Evolutionary conservation across 2,329 filamentous ascomycete species (phyloP).

Genomic region (Metarhizium album): DNA sequence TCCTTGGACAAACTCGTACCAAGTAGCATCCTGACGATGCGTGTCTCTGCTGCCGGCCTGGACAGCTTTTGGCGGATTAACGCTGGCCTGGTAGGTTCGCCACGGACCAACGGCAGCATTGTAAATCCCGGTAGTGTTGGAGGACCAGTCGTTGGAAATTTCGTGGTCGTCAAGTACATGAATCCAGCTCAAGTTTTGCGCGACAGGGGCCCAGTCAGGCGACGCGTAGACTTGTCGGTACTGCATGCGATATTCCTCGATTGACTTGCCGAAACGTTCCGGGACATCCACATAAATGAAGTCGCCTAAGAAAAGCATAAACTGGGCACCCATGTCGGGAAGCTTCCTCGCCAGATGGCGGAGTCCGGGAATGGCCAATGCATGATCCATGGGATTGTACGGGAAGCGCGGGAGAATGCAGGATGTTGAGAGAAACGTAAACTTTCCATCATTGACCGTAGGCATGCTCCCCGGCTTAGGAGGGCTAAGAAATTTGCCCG

Average conservation of each 20-base stretch:
- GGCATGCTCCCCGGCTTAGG: slow-evolving; percentile 57
- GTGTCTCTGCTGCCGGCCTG: slow-evolving; percentile 30
- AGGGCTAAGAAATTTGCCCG: slow-evolving; percentile 69
- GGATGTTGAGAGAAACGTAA: slow-evolving; percentile 85
- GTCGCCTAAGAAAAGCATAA: slow-evolving; percentile 74
- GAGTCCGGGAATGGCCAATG: slow-evolving; percentile 72
- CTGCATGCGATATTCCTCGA: slow-evolving; percentile 74
- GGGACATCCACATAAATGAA: slow-evolving; percentile 92
- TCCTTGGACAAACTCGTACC: slow-evolving; percentile 82
- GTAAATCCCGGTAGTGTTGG: slow-evolving; percentile 40
- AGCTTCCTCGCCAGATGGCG: slow-evolving; percentile 64
- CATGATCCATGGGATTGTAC: slow-evolving; percentile 74
- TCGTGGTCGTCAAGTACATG: slow-evolving; percentile 97
- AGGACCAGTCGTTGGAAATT: slow-evolving; percentile 75
- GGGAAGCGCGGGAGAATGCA: slow-evolving; percentile 89
- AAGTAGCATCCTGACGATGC: slow-evolving; percentile 51
- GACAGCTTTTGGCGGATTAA: slow-evolving; percentile 66
- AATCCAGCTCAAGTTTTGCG: slow-evolving; percentile 84
- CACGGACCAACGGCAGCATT: slow-evolving; percentile 73
- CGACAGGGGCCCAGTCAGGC: slow-evolving; percentile 73
- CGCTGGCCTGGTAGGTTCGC: slow-evolving; percentile 71
- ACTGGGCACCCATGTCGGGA: slow-evolving; percentile 60
- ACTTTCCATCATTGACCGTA: slow-evolving; percentile 51
- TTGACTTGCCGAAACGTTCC: slow-evolving; percentile 58
- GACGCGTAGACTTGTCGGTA: slow-evolving; percentile 95